These are phyloP conservation scores for Macrolepiota albuminosa DNA, from an alignment of 768 basidiomycete species.

Conservation along the genomic window DNA sequence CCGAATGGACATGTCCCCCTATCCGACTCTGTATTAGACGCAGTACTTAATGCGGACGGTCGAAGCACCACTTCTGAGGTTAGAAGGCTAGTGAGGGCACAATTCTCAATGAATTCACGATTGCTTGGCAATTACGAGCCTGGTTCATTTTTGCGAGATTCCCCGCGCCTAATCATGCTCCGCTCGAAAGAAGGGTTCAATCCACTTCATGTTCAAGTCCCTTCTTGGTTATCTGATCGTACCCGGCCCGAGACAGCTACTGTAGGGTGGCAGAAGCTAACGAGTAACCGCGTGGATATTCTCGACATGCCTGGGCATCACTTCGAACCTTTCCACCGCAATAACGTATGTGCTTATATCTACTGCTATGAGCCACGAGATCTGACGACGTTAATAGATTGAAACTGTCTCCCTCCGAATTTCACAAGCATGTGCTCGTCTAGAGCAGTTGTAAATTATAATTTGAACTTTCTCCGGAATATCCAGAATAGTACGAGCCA, in stretches of 20 bases:
- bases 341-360: conserved; percentile 34
- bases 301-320: conserved; percentile 65
- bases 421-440: neutral
- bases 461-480: neutral
- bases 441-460: neutral
- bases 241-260: conserved; percentile 26
- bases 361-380: neutral
- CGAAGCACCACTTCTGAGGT: conserved; percentile 25
- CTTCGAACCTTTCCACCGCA: conserved; percentile 49
- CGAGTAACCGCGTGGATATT: conserved; percentile 31
- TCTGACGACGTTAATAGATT: neutral
- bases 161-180: conserved; percentile 42
- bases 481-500: too few species aligned
- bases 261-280: conserved; percentile 44
- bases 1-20: conserved; percentile 51
- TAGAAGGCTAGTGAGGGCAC: conserved; percentile 34
- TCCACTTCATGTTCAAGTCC: conserved; percentile 31
- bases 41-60: conserved; percentile 30
- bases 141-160: conserved; percentile 14
- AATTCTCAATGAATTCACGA: conserved; percentile 44
- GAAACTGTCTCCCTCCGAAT: neutral
- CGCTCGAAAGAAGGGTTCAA: conserved; percentile 46
- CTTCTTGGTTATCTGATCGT: conserved; percentile 50
- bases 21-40: conserved; percentile 47
- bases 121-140: conserved; percentile 47